phyloP scores from a whole-genome alignment of 331 rosid species.

The Rhamnella rubrinervis region DNA sequence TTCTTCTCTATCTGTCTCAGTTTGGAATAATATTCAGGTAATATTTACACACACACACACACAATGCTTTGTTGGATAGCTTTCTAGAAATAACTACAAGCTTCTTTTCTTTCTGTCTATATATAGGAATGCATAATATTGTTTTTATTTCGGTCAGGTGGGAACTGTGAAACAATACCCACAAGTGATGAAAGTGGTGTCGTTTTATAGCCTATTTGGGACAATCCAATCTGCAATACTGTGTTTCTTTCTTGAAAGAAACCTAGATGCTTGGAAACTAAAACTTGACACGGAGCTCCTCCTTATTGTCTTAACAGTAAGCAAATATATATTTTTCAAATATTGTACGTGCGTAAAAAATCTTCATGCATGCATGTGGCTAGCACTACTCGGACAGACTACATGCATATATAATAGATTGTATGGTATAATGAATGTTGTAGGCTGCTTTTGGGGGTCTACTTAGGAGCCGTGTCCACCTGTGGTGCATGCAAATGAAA shows the following conservation, averaged over 20 bases:
- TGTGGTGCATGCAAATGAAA: slow-evolving; percentile 45
- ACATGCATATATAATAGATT: not conserved
- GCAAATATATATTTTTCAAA: not conserved
- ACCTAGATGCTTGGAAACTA: slow-evolving; percentile 50
- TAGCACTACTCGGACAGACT: not conserved
- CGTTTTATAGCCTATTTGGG: slow-evolving; percentile 57
- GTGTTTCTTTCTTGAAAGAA: slow-evolving; percentile 37
- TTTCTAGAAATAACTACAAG: too few relatives aligned
- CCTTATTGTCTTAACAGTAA: slow-evolving; percentile 63
- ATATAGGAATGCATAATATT: too few relatives aligned
- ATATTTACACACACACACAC: too few relatives aligned
- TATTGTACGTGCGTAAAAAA: too few relatives aligned
- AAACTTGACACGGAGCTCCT: slow-evolving; percentile 47
- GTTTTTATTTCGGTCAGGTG: slow-evolving; percentile 32
- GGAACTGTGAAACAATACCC: slow-evolving; percentile 59
- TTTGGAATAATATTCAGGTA: slow-evolving; percentile 63
- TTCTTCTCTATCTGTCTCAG: slow-evolving; percentile 53
- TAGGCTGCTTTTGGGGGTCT: slow-evolving; percentile 40
- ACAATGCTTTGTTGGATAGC: too few relatives aligned
- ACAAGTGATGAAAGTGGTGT: slow-evolving; percentile 54
- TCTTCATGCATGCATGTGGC: too few relatives aligned
- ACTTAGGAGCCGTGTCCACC: slow-evolving; percentile 35
- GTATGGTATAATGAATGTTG: not conserved
- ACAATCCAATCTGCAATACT: slow-evolving; percentile 51
- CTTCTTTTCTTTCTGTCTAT: too few relatives aligned